A percentile compares a stretch with the other conserved stretches of the same genome.
phyloP scores from a whole-genome alignment of 305 asterid species.

The Fraxinus greggii region DNA sequence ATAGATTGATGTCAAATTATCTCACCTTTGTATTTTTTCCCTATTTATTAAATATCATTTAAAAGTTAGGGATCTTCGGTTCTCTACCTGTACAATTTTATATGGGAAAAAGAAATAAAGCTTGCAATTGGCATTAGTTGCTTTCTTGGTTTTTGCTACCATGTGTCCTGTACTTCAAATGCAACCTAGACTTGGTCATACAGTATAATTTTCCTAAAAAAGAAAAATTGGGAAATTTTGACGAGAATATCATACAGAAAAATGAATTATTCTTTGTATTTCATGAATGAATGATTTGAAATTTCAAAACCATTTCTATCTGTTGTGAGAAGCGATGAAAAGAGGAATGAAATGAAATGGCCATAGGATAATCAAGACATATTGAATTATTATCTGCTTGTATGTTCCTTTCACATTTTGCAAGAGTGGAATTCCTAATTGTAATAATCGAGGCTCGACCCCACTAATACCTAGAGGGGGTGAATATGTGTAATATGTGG shows the following conservation, averaged over 20 bases:
- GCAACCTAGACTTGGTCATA: neutral
- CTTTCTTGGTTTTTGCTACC: neutral
- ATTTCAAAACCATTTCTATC: neutral
- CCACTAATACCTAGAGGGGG: too few species aligned
- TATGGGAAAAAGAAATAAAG: neutral
- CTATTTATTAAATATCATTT: neutral
- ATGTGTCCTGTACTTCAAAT: slow-evolving; percentile 2
- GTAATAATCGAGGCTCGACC: too few species aligned
- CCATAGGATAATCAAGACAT: neutral
- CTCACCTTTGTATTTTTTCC: slow-evolving; percentile 5
- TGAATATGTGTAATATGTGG: too few species aligned
- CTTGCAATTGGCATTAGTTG: slow-evolving; percentile 2
- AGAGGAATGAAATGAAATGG: neutral
- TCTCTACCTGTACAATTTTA: neutral
- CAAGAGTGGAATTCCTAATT: neutral
- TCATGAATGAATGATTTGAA: neutral
- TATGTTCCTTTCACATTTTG: neutral
- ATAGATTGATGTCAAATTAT: slow-evolving; percentile 10
- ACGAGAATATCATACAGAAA: neutral
- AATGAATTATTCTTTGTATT: neutral
- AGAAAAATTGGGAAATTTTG: neutral
- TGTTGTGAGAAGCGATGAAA: neutral
- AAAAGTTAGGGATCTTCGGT: neutral
- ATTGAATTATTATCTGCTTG: neutral
- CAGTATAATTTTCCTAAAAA: neutral